A percentile compares a stretch with the other conserved stretches of the same genome.
Evolutionary conservation across 441 rosid species (phyloP).

Genomic region (Gossypium davidsonii): DNA sequence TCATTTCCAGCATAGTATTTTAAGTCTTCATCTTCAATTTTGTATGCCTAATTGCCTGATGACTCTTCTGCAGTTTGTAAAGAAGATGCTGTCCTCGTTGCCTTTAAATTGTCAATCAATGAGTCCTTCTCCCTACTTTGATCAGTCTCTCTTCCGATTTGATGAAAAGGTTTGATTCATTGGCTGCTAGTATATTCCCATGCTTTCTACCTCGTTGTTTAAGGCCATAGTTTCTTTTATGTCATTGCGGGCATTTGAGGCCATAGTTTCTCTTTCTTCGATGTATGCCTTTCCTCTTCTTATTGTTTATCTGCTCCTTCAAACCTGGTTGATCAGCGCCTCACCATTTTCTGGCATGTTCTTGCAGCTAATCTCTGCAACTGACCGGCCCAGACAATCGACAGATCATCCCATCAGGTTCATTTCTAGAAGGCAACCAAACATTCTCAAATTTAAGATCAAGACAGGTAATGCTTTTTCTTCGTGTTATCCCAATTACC

Average conservation of each 20-base stretch:
- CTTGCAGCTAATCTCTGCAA: slow-evolving; percentile 76
- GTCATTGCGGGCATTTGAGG: background rate
- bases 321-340: background rate
- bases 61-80: slow-evolving; percentile 61
- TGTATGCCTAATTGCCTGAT: slow-evolving; percentile 13
- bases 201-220: background rate
- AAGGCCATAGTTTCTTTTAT: background rate
- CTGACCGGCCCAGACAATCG: slow-evolving; percentile 68
- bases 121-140: slow-evolving; percentile 94
- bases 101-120: slow-evolving; percentile 85
- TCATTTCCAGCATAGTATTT: background rate
- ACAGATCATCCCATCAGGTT: slow-evolving; percentile 87
- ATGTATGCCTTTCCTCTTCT: background rate
- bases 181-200: slow-evolving; percentile 7
- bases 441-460: slow-evolving; percentile 68
- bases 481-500: background rate
- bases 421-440: slow-evolving; percentile 61
- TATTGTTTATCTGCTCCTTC: background rate
- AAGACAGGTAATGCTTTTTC: slow-evolving; percentile 54
- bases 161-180: slow-evolving; percentile 77
- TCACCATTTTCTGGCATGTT: slow-evolving; percentile 16
- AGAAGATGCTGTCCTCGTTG: slow-evolving; percentile 78
- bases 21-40: slow-evolving; percentile 5
- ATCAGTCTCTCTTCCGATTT: slow-evolving; percentile 84
- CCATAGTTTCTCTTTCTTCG: background rate